phyloP scores from a whole-genome alignment of 441 rosid species.

The Croton setiger region DNA sequence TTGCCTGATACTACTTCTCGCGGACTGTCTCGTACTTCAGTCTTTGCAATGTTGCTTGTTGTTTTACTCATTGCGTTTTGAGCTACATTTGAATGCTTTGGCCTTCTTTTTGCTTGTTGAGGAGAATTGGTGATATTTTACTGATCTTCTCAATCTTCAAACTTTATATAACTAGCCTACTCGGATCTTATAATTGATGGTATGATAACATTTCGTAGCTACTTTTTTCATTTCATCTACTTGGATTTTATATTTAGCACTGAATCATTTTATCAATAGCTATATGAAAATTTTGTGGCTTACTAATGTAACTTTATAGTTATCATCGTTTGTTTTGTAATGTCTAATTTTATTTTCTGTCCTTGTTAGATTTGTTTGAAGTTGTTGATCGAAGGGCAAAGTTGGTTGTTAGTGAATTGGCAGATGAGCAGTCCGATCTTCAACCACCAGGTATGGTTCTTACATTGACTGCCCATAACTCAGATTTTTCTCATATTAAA shows the following conservation, averaged over 20 bases:
- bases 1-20: not conserved
- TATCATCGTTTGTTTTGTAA: not conserved
- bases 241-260: not conserved
- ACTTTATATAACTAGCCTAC: not conserved
- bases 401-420: conserved; percentile 79
- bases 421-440: conserved; percentile 71
- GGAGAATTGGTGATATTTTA: not conserved
- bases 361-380: conserved; percentile 76
- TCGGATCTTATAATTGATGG: not conserved
- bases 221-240: not conserved
- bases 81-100: not conserved
- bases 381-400: conserved; percentile 97
- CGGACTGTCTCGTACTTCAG: not conserved
- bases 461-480: not conserved
- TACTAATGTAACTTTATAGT: not conserved
- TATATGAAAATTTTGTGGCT: too few relatives aligned
- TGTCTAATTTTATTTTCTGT: not conserved
- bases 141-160: not conserved
- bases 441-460: conserved; percentile 50
- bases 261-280: not conserved
- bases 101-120: not conserved
- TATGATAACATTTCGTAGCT: not conserved
- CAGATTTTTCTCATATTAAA: not conserved
- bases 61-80: not conserved
- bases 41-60: not conserved